Evolutionary conservation across 139 green algal species (phyloP), one percentile per base, ranked within the genome.

Genomic region (Asterochloris sp.): DNA sequence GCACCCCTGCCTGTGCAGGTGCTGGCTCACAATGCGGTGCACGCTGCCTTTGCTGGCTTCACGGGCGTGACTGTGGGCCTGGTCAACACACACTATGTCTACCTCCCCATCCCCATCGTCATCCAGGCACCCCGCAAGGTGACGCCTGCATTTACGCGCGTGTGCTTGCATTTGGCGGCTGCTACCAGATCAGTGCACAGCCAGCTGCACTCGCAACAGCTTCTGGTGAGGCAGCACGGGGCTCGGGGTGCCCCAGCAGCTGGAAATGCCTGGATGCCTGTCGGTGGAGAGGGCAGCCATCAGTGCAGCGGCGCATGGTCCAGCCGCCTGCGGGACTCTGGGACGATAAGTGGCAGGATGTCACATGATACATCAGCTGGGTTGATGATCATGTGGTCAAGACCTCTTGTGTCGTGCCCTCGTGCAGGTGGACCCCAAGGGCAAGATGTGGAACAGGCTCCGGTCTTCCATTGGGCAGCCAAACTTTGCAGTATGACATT

Each of bases 81-180:
- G 76, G 93, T 98, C 74, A 98, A 98, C 92, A 98, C 94, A 10
- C 96, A 99, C 88, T 98, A 98, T 85, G 91, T 94, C 61, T 96
- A 95, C 83, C 85, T 98, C 61, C 94, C 94, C 77, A 98, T 98
- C 78, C 93, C 92, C 60, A 86, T 95, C 26, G 92, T 99, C 89
- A 98, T 98, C 82, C 80, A 89, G 73, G 81, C 88, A 61, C 89
- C 92, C 9, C 83, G 92, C 74, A 83, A 67, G 62, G 88, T 89
- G 74, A 66, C 79, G 68, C 63, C 62, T 68, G 27, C 29, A 64
- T 54, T 16, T 14, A 69, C 13, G 67, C 12, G 11, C 76, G 24
- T 10, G 23, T 10, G 13, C 60, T 71, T 71, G 66, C 17, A 71
- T 71, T 71, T 71, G 4, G 64, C 16, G 64, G 17, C 19, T 71